These are phyloP conservation scores for Colletotrichum melonis DNA, from an alignment of 2,329 filamentous ascomycete species.

Conservation along the genomic window DNA sequence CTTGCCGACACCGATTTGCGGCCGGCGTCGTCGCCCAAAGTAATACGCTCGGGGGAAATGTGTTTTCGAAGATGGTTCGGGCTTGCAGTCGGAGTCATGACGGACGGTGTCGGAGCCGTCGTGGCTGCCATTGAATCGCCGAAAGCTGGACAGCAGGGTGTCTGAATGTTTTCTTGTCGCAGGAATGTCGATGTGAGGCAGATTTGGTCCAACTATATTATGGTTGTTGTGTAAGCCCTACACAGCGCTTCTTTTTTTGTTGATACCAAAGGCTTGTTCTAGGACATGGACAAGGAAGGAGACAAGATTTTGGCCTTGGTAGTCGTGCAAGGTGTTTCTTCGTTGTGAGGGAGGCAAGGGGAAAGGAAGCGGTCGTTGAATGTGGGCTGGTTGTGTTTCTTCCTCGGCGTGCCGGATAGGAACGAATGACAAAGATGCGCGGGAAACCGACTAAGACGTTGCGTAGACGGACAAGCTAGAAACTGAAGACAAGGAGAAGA, in stretches of 20 bases:
- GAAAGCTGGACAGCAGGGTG: neutral
- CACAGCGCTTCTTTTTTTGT: neutral
- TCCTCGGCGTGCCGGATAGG: neutral
- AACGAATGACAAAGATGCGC: slow-evolving; percentile 1
- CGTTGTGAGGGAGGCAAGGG: neutral
- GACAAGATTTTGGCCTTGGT: neutral
- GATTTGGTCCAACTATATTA: neutral
- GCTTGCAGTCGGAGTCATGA: slow-evolving; percentile 43
- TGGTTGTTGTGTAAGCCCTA: neutral
- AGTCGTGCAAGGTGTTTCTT: neutral
- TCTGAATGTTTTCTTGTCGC: neutral
- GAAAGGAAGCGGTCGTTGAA: neutral
- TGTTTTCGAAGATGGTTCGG: slow-evolving; percentile 42
- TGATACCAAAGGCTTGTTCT: neutral
- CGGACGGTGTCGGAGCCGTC: slow-evolving; percentile 43
- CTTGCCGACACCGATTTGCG: slow-evolving; percentile 53
- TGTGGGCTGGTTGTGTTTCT: neutral
- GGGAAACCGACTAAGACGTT: neutral
- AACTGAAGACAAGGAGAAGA: slow-evolving; percentile 19
- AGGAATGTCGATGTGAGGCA: neutral
- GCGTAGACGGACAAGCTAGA: slow-evolving; percentile 6
- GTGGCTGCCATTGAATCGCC: slow-evolving; percentile 30
- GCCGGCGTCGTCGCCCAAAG: slow-evolving; percentile 44
- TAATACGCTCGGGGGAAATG: slow-evolving; percentile 46
- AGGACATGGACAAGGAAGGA: neutral